A percentile compares a stretch with the other conserved stretches of the same genome.
These are phyloP conservation scores for Athelia sp. DNA, from an alignment of 1,284 basidiomycete species.

Conservation along the genomic window DNA sequence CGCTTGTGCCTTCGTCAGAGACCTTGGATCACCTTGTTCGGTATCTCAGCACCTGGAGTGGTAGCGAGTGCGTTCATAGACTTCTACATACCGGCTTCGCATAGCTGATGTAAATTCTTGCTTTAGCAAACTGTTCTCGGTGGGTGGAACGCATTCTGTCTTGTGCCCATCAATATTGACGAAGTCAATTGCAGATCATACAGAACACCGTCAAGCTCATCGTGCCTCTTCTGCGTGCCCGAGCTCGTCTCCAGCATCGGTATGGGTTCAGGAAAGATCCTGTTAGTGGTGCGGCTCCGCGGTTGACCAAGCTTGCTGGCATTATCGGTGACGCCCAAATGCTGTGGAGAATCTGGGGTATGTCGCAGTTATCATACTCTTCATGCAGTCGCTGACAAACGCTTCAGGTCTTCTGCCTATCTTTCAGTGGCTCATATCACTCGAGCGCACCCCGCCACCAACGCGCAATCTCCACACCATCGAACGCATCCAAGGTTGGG, in stretches of 20 bases:
- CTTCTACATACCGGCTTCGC: conserved; percentile 6
- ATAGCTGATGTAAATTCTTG: conserved; percentile 4
- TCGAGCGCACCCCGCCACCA: conserved; percentile 65
- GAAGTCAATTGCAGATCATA: conserved; percentile 41
- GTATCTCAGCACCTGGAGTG: conserved; percentile 75
- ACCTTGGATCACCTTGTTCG: conserved; percentile 66
- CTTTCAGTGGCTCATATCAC: conserved; percentile 68
- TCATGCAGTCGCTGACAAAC: neutral
- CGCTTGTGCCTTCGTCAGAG: conserved; percentile 50
- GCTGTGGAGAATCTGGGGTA: conserved; percentile 75
- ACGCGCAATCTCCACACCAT: conserved; percentile 68
- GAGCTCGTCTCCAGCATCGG: conserved; percentile 62
- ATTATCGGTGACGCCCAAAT: conserved; percentile 64
- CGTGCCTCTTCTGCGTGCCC: conserved; percentile 56
- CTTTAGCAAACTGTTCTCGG: conserved; percentile 71
- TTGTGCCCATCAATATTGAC: too few species aligned
- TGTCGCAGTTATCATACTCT: conserved; percentile 12
- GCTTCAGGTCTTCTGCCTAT: conserved; percentile 66
- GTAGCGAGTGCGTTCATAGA: conserved; percentile 63
- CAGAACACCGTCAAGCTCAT: conserved; percentile 69
- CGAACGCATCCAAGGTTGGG: conserved; percentile 78
- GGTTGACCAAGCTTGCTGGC: conserved; percentile 48
- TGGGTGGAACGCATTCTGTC: conserved; percentile 21
- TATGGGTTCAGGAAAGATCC: conserved; percentile 49
- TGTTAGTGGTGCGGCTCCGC: conserved; percentile 46